phyloP scores from a whole-genome alignment of 1,284 basidiomycete species.

The Puccinia coronata region DNA sequence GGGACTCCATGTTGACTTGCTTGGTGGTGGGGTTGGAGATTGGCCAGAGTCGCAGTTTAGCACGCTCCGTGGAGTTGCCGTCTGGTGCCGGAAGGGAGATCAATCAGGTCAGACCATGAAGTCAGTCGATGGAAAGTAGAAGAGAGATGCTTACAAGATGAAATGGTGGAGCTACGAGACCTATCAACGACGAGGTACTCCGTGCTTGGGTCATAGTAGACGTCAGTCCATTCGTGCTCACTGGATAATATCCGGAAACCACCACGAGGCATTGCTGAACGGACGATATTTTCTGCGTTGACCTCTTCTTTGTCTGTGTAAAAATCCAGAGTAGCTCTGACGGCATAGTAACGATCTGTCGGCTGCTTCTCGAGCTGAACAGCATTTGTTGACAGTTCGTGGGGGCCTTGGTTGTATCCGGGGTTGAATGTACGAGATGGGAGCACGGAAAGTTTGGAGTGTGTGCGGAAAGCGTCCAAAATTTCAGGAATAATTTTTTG shows the following conservation, averaged over 20 bases:
- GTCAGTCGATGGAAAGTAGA: background rate
- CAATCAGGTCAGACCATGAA: background rate
- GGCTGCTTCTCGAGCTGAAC: slow-evolving; percentile 49
- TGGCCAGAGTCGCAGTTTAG: slow-evolving; percentile 54
- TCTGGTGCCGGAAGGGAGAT: slow-evolving; percentile 32
- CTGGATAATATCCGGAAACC: slow-evolving; percentile 53
- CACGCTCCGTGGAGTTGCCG: slow-evolving; percentile 51
- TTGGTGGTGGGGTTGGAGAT: slow-evolving; percentile 28
- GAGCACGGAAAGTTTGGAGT: slow-evolving; percentile 49
- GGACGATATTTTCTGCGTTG: background rate
- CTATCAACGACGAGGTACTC: slow-evolving; percentile 52
- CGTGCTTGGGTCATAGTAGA: slow-evolving; percentile 51
- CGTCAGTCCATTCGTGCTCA: slow-evolving; percentile 54
- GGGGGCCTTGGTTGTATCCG: background rate
- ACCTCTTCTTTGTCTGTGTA: background rate
- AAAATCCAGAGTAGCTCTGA: slow-evolving; percentile 48
- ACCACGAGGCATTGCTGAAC: slow-evolving; percentile 15
- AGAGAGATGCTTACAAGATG: slow-evolving; percentile 50
- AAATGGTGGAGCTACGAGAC: slow-evolving; percentile 50
- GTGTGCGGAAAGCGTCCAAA: slow-evolving; percentile 50
- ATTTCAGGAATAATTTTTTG: slow-evolving; percentile 53
- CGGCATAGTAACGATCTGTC: slow-evolving; percentile 38
- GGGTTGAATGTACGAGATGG: slow-evolving; percentile 18
- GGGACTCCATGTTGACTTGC: slow-evolving; percentile 30
- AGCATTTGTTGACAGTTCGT: slow-evolving; percentile 45